phyloP scores from a whole-genome alignment of 2,329 filamentous ascomycete genomes.

The Trichoderma koningii region DNA sequence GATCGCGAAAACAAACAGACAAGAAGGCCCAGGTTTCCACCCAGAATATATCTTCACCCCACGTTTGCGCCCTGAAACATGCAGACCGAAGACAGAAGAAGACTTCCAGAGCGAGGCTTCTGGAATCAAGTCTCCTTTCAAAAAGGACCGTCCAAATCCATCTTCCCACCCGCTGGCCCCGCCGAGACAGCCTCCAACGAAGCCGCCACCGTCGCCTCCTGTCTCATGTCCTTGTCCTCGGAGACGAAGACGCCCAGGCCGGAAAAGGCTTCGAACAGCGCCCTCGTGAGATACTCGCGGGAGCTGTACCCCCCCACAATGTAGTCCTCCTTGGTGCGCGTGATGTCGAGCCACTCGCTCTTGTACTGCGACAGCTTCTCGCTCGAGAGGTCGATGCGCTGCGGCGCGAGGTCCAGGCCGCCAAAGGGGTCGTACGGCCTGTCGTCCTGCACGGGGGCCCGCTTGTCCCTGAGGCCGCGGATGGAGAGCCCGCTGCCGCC shows the following conservation, averaged over 20 bases:
- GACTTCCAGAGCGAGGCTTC: too few relatives aligned
- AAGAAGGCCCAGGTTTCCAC: background rate
- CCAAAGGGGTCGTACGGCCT: conserved; percentile 88
- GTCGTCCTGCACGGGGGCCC: conserved; percentile 51
- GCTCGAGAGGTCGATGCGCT: conserved; percentile 64
- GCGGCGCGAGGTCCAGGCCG: conserved; percentile 67
- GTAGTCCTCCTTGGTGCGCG: conserved; percentile 65
- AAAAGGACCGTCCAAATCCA: conserved; percentile 55
- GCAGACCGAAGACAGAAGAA: background rate
- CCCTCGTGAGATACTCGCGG: conserved; percentile 76
- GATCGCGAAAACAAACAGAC: background rate
- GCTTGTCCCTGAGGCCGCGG: conserved; percentile 74
- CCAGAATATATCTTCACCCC: background rate
- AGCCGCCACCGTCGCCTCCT: conserved; percentile 40
- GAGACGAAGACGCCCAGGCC: conserved; percentile 85
- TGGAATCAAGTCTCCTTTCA: conserved; percentile 29
- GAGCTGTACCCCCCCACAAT: conserved; percentile 81
- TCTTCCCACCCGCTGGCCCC: conserved; percentile 41
- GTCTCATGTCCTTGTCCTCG: conserved; percentile 63
- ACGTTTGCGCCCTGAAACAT: background rate
- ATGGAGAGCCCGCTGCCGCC: conserved; percentile 58
- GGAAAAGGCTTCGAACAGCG: conserved; percentile 85
- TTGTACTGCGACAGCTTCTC: conserved; percentile 64
- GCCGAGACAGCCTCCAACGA: conserved; percentile 43
- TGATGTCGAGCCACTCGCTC: conserved; percentile 70